Evolutionary conservation across 2,329 filamentous ascomycete genomes (phyloP), one percentile per base, ranked within the genome.

Genomic region (Fusarium dimerum): DNA sequence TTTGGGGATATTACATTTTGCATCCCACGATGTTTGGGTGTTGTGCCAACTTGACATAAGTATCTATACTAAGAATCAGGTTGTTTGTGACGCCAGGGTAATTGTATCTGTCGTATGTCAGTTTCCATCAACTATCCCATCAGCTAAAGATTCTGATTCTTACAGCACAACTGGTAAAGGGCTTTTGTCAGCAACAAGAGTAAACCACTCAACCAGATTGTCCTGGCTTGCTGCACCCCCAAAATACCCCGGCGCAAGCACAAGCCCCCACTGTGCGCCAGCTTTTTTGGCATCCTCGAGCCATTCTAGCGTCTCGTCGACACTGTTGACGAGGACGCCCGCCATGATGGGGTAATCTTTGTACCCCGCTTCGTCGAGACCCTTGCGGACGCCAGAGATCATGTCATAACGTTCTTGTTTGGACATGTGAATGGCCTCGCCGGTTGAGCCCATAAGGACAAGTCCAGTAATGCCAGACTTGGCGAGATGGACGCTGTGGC

Each of bases 11-110:
- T 63, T 87, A 82, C 61, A 87, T 79, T 71, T 88, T 87, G 71
- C 82, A 85, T 49, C 85, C 85, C 3, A 87, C 83, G 52, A 87
- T 86, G 62, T 87, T 87, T 15, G 81, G 78, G 66, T 87, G 84
- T 49, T 76, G 70, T 2, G 85, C 76, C n/a, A 87, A 78, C 1
- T 63, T 67, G 15, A 68, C 80, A 64, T 82, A 84, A 0, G 82
- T 83, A 13, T 78, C 72, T 1, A 83, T 81, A 3, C 77, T 72
- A 50, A 87, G 75, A 58, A 78, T 76, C 59, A 87, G 72, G 62
- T 82, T 81, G 72, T 87, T 87, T 11, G 83, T 84, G 36, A 87
- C 84, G 43, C 81, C 84, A 0, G 84, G 84, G 70, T 86, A 86
- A 68, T 86, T 80, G 70, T 85, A 85, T 52, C 78, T 82, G 55